A percentile compares a stretch with the other conserved stretches of the same genome.
phyloP scores from a whole-genome alignment of 495 filamentous ascomycete genomes.

The Parachaetomium inaequale region DNA sequence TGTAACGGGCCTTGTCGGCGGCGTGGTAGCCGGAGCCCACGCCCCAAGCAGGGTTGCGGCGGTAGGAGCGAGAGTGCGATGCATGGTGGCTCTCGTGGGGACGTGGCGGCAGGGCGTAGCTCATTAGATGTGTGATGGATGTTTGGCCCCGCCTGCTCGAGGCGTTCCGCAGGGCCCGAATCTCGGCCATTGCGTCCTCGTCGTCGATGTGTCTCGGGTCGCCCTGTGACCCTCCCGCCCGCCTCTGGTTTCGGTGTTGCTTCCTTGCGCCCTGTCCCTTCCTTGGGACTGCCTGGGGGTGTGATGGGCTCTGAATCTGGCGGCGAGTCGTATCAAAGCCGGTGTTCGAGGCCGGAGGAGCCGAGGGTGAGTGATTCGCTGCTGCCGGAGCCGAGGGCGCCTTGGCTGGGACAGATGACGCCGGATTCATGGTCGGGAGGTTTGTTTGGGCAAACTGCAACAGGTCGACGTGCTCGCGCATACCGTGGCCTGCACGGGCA shows the following conservation, averaged over 20 bases:
- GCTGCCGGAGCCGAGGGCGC: constrained; percentile 37
- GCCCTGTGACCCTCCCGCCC: constrained; percentile 34
- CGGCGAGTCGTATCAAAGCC: constrained; percentile 59
- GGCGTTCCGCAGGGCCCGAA: constrained; percentile 77
- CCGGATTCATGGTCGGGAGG: constrained; percentile 43
- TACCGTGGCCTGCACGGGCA: neutral
- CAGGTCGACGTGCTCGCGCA: too few relatives aligned
- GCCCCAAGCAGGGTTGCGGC: constrained; percentile 74
- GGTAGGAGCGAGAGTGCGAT: constrained; percentile 47
- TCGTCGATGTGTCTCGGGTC: constrained; percentile 38
- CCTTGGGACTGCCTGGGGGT: constrained; percentile 52
- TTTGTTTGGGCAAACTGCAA: neutral
- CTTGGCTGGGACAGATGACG: constrained; percentile 42
- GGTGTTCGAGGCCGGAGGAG: constrained; percentile 30
- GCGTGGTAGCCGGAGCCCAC: constrained; percentile 88
- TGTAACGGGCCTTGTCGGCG: constrained; percentile 87
- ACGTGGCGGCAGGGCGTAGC: constrained; percentile 78
- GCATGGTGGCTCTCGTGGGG: constrained; percentile 55
- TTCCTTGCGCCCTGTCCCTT: constrained; percentile 73
- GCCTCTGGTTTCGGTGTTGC: constrained; percentile 62
- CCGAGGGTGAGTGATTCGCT: constrained; percentile 25
- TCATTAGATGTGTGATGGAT: constrained; percentile 95
- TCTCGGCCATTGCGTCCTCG: constrained; percentile 81
- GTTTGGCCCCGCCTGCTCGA: constrained; percentile 88
- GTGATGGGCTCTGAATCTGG: constrained; percentile 54